Evolutionary conservation across 805 yeast species (phyloP).

Genomic region (Yamadazyma sp.): DNA sequence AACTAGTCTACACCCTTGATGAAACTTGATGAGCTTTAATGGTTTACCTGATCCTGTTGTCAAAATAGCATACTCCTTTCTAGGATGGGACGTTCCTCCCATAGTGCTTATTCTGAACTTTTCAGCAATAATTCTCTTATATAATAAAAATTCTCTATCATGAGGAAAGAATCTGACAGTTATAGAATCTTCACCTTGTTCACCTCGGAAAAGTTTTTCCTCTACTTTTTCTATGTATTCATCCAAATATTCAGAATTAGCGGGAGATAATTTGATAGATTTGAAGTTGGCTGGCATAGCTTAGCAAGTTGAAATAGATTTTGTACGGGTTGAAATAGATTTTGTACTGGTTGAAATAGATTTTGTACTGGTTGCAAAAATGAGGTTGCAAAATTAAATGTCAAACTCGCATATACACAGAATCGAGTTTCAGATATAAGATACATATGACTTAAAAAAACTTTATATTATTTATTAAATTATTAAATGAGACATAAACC

Average conservation of each 20-base stretch:
- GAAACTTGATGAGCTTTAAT: slow-evolving; percentile 3
- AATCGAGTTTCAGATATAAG: too few relatives aligned
- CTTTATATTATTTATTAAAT: too few relatives aligned
- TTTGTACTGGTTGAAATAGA: too few relatives aligned
- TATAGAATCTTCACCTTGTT: background rate
- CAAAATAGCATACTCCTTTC: slow-evolving; percentile 5
- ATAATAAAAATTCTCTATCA: background rate
- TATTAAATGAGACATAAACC: too few relatives aligned
- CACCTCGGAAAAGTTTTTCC: background rate
- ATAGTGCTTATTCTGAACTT: slow-evolving; percentile 3
- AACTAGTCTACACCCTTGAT: slow-evolving; percentile 2
- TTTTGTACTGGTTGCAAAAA: too few relatives aligned
- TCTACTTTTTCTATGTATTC: background rate
- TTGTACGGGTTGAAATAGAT: too few relatives aligned
- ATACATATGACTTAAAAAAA: too few relatives aligned
- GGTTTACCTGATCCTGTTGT: slow-evolving; percentile 2
- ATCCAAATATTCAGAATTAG: background rate
- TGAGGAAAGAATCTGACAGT: background rate
- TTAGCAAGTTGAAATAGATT: too few relatives aligned
- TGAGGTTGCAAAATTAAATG: too few relatives aligned
- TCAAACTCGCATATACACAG: too few relatives aligned
- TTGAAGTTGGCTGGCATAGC: too few relatives aligned
- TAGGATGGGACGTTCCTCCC: slow-evolving; percentile 6
- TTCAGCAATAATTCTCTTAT: slow-evolving; percentile 3
- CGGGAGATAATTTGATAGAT: background rate